Evolutionary conservation across 495 filamentous ascomycete genomes (phyloP).

Genomic region (Hyaloscypha hepaticicola): DNA sequence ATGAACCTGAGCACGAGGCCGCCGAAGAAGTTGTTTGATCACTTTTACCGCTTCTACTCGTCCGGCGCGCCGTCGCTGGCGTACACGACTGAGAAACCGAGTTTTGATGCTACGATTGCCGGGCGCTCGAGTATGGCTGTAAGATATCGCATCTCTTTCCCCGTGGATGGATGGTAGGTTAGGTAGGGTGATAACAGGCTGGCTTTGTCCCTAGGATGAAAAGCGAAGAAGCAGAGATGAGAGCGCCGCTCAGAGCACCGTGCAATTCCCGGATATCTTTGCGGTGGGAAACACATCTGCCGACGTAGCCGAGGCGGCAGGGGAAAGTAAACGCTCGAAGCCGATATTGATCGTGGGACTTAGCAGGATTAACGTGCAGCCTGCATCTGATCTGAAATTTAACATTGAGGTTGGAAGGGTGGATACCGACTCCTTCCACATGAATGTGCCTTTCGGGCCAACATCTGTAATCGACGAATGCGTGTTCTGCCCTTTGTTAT

Average conservation of each 20-base stretch:
- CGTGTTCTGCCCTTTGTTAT: neutral
- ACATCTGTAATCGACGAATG: neutral
- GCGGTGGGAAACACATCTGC: too few relatives aligned
- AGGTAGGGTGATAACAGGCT: too few relatives aligned
- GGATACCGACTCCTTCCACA: neutral
- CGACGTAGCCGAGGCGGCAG: neutral
- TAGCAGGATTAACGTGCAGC: neutral
- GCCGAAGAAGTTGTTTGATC: neutral
- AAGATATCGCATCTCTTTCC: too few relatives aligned
- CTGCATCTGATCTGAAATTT: neutral
- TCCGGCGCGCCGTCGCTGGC: neutral
- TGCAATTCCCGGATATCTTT: neutral
- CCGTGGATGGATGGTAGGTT: too few relatives aligned
- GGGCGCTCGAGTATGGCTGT: neutral
- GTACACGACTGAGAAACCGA: neutral
- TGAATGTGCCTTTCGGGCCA: neutral
- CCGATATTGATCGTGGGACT: neutral
- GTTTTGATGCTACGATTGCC: neutral
- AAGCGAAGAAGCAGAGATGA: neutral
- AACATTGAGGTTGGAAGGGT: neutral
- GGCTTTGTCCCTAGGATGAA: neutral
- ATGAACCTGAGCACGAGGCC: neutral
- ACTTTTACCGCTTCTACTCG: neutral
- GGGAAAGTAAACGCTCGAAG: neutral
- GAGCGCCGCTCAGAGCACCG: neutral